phyloP scores from a whole-genome alignment of 805 yeast genomes.

The Candida nonsorbophila region DNA sequence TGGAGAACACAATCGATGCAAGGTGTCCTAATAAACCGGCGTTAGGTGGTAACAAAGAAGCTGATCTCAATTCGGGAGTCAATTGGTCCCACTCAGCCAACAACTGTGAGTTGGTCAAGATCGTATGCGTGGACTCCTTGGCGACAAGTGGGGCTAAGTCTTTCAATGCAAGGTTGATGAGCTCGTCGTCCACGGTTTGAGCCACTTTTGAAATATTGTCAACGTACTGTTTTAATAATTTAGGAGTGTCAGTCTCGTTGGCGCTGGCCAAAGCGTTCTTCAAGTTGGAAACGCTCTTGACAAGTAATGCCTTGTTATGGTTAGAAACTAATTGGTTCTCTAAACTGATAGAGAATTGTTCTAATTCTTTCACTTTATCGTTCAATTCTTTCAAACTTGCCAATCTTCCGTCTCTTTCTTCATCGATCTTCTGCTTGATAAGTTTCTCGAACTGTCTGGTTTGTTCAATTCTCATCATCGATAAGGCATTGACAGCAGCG shows the following conservation, averaged over 20 bases:
- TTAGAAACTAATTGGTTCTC: slow-evolving; percentile 29
- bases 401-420: slow-evolving; percentile 70
- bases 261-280: slow-evolving; percentile 20
- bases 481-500: slow-evolving; percentile 70
- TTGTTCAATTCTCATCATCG: slow-evolving; percentile 61
- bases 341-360: slow-evolving; percentile 44
- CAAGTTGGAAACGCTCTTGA: slow-evolving; percentile 27
- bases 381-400: slow-evolving; percentile 60
- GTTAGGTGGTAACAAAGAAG: slow-evolving; percentile 86
- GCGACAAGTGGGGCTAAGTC: slow-evolving; percentile 31
- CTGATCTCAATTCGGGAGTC: slow-evolving; percentile 81
- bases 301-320: slow-evolving; percentile 27
- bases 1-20: slow-evolving; percentile 72
- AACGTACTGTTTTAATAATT: slow-evolving; percentile 32
- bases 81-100: slow-evolving; percentile 75
- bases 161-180: slow-evolving; percentile 24
- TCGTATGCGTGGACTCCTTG: slow-evolving; percentile 41
- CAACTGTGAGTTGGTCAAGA: slow-evolving; percentile 73
- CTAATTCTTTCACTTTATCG: slow-evolving; percentile 49
- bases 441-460: slow-evolving; percentile 45
- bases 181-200: slow-evolving; percentile 23
- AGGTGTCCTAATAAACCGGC: slow-evolving; percentile 94
- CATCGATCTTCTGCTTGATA: slow-evolving; percentile 24
- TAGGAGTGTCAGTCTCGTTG: slow-evolving; percentile 13
- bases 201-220: slow-evolving; percentile 19